Base-by-base conservation (phyloP, 345 rosid species). In the Ricinus communis region DNA sequence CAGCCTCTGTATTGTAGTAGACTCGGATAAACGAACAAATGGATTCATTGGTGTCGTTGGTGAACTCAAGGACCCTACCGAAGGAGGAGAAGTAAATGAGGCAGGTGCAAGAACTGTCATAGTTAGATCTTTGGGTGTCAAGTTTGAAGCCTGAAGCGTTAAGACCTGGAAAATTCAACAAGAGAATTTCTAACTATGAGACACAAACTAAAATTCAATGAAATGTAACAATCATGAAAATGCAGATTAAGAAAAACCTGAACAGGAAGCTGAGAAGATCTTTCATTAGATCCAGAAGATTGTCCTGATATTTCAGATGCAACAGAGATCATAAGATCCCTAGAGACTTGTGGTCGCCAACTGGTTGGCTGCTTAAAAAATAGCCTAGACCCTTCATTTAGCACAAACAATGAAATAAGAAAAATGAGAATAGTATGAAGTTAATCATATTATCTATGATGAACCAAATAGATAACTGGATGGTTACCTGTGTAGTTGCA, bases 51-150 rank as follows among this genome's bases (percentile, higher is more conserved):
- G 90, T 41, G 93, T 68, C 45, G 79, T 63, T 25, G 98, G 96
- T 21, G 96, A 88, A 71, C 82, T 87, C 83, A 92, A 81, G 74
- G 99, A 93, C 54, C 94, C 85, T 12, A 96, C 86, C 14, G 97
- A 83, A 2, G 99, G 96, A 69, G 97, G 94, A 56, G 93, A 83
- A 73, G 86, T 79, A 79, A 93, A 89, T 53, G 97, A 96, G 80
- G 93, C 88, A 8, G 98, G 98, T 54, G 96, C 98, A 51, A 90
- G 97, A 84, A 95, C 87, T 31, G 95, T 96, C 86, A 96, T 70
- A 43, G 91, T 88, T 43, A 96, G 85, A 87, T 96, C 98, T 79
- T 93, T 86, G 10, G 95, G 76, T 74, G 97, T 86, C 90, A 96
- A 81, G 82, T 96, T 96, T 36, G 99, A 90, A 55, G 99, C 98